A percentile compares a stretch with the other conserved stretches of the same genome.
These are phyloP conservation scores for Leishmania mexicana DNA, from an alignment of 208 protist species.

Conservation along the genomic window DNA sequence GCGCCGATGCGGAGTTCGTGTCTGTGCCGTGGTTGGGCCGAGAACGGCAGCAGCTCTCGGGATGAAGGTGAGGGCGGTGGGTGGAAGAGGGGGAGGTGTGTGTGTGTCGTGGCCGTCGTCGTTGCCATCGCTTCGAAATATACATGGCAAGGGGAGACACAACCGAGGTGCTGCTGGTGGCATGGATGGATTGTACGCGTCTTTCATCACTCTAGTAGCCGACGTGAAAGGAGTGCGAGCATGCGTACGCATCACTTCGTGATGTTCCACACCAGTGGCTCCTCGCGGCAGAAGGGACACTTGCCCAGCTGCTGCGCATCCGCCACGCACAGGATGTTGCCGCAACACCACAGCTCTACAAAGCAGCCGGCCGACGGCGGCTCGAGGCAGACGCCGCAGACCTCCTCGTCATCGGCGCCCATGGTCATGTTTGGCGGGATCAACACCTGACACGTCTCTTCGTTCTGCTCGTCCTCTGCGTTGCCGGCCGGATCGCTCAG, in stretches of 20 bases:
- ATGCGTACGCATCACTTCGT: constrained; percentile 32
- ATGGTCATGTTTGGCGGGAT: constrained; percentile 31
- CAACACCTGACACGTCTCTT: constrained; percentile 33
- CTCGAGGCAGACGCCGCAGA: constrained; percentile 89
- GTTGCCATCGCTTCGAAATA: background rate
- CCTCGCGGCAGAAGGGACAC: constrained; percentile 85
- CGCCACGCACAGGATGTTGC: constrained; percentile 78
- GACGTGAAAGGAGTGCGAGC: background rate
- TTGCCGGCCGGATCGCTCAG: constrained; percentile 23
- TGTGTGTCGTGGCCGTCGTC: background rate
- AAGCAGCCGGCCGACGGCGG: constrained; percentile 48
- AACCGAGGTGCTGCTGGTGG: background rate
- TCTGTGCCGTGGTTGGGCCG: background rate
- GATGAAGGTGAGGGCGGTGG: background rate
- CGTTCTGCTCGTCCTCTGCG: constrained; percentile 24
- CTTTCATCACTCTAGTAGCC: background rate
- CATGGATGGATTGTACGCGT: background rate
- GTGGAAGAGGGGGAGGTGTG: background rate
- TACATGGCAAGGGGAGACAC: background rate
- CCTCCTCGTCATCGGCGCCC: constrained; percentile 62
- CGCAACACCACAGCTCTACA: constrained; percentile 85
- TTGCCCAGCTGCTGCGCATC: constrained; percentile 79
- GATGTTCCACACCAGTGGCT: constrained; percentile 85
- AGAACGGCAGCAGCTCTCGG: background rate
- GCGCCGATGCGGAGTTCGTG: background rate